Evolutionary conservation across 1,139 yeast species (phyloP), one percentile per base, ranked within the genome.

Genomic region (Casaregolazyma suthepensis): DNA sequence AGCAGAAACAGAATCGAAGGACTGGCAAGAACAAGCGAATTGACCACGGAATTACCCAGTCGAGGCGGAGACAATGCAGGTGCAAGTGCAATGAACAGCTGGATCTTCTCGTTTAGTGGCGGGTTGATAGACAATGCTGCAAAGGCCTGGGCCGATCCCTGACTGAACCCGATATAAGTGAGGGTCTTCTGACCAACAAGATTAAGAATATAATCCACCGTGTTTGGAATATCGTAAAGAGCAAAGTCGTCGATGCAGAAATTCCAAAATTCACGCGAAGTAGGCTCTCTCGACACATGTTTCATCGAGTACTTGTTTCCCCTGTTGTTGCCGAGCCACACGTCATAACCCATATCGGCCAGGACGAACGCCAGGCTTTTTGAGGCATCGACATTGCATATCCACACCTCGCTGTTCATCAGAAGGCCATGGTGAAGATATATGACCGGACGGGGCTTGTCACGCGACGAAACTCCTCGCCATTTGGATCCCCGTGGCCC

Each of bases 41-140:
- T 95, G 38, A 88, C 83, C 54, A 90, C 73, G 65, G 80, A 77
- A 59, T 91, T 87, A 57, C 85, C 82, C 22, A 91, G 74, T 1
- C 96, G 94, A 51, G 83, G 87, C 0, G 98, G 98, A 0, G 97
- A 88, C 71, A 95, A 87, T 1, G 98, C 98, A 0, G 98, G 98
- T 0, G 96, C 87, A 44, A 88, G 78, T 4, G 94, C 96, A 52
- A 91, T 79, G 57, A 91, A 80, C 59, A 81, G 78, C 35, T 82
- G 82, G 51, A 91, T 80, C 64, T 87, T 85, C 9, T 74, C 66
- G 67, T 87, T 88, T 59, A 91, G 75, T 19, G 77, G 77, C 5
- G 87, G 79, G 65, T 85, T 82, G n/a, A 87, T 74, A 0, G 93
- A 80, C 26, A 87, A 73, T 45, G 90, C 77, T 0, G 96, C 96